Base-by-base conservation (phyloP, 306 rosid species). In the Leucaena leucocephala region DNA sequence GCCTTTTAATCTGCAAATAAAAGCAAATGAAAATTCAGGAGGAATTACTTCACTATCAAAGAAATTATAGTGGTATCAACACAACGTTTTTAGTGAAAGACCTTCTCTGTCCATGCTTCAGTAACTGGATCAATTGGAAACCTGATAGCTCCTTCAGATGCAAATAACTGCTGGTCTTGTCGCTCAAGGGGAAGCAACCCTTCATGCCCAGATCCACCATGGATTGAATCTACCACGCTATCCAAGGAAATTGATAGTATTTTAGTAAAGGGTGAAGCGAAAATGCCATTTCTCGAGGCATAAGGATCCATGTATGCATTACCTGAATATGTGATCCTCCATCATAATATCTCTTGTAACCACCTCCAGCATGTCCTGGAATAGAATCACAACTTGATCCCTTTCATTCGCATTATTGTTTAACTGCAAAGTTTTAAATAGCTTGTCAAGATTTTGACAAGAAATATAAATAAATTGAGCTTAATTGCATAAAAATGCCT, bases 321-420 rank as follows among this genome's bases (percentile, higher is more conserved):
- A 95, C 98, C 96, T 92, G 84, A 77, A 61, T 74, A 86, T 74
- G n/a, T 87, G 87, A 81, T 95, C 98, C 84, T 91, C 98, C 97
- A 85, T 80, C 94, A 94, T 92, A 78, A 94, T 95, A 85, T 95
- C 98, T 82, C 96, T 91, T 0, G 97, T 88, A 68, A 95, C 94
- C 38, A 89, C 97, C 86, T 95, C 98, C 69, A 92, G 90, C 98
- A 95, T 95, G 89, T 95, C 98, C 88, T 95, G 98, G 85, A 95
- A 95, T 44, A 92, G 84, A 85, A 95, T 87, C 78, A 95, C 98
- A 66, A 95, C 97, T 76, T 84, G 85, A 84, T 92, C 89, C 87
- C 92, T 89, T 83, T 88, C 92, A 13, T 91, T 95, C 65, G n/a
- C 80, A 76, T 86, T 86, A 88, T 95, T 95, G 33, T 81, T 81